These are phyloP conservation scores for Brassica balearica DNA, from an alignment of 441 rosid genomes.

Conservation along the genomic window DNA sequence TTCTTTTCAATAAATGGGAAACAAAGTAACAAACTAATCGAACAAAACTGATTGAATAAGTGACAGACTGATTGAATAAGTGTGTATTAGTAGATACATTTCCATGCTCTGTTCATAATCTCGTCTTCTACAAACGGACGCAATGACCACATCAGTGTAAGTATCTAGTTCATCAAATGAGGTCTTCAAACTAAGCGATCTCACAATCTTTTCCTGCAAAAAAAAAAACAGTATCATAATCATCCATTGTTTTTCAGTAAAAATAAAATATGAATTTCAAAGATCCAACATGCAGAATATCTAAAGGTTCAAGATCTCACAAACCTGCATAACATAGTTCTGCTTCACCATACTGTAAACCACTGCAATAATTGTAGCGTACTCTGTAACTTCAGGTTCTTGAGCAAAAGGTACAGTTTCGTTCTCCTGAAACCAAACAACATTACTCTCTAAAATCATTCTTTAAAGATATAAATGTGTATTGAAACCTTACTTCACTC, in stretches of 20 bases:
- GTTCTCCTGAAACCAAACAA: constrained; percentile 45
- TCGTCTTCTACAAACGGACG: constrained; percentile 73
- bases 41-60: neutral
- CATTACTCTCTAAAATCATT: constrained; percentile 8
- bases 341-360: constrained; percentile 79
- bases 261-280: neutral
- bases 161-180: constrained; percentile 64
- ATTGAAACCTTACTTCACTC: constrained; percentile 49
- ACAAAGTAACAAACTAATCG: neutral
- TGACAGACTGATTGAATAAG: no score
- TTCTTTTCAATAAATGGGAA: neutral
- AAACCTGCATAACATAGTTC: constrained; percentile 81
- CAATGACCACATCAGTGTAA: constrained; percentile 86
- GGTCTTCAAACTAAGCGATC: constrained; percentile 63
- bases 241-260: constrained; percentile 10
- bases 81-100: constrained; percentile 43
- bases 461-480: neutral
- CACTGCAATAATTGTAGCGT: constrained; percentile 59
- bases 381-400: constrained; percentile 54
- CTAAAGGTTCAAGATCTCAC: neutral
- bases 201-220: constrained; percentile 75
- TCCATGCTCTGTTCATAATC: constrained; percentile 69
- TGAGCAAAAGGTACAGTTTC: constrained; percentile 21
- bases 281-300: neutral
- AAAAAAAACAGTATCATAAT: neutral